Percentiles rank a stretch among this genome's conserved stretches.
These are phyloP conservation scores for Amniculicola lignicola DNA, from an alignment of 495 filamentous ascomycete species.

Conservation along the genomic window DNA sequence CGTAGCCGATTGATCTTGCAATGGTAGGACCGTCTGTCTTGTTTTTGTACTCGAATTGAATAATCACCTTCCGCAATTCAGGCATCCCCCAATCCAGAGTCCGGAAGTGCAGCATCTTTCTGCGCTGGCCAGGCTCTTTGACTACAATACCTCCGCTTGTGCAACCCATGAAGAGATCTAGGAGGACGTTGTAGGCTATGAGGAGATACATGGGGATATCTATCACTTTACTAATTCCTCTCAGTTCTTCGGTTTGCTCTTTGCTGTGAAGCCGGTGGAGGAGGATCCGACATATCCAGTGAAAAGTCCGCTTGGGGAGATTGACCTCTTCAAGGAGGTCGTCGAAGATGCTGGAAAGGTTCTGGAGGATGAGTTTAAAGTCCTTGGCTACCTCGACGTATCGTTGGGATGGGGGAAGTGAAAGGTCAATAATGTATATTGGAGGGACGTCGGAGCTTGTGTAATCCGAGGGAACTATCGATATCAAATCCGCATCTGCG, in stretches of 20 bases:
- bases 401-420: conserved; percentile 53
- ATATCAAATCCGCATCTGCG: too few species aligned
- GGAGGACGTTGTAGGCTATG: conserved; percentile 58
- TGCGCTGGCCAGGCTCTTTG: conserved; percentile 26
- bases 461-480: too few species aligned
- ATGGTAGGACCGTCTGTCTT: conserved; percentile 43
- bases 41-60: conserved; percentile 57
- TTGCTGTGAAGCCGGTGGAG: conserved; percentile 50
- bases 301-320: conserved; percentile 16
- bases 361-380: conserved; percentile 45
- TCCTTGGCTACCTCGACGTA: conserved; percentile 51
- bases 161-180: conserved; percentile 65
- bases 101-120: conserved; percentile 60
- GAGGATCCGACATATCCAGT: conserved; percentile 30
- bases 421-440: conserved; percentile 56
- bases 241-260: conserved; percentile 62
- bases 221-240: conserved; percentile 52
- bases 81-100: conserved; percentile 70
- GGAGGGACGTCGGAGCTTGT: conserved; percentile 26
- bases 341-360: conserved; percentile 51
- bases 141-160: conserved; percentile 55
- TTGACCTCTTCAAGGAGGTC: conserved; percentile 33
- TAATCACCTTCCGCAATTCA: conserved; percentile 52
- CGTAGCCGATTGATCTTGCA: conserved; percentile 59
- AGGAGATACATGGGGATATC: conserved; percentile 59